phyloP scores from a whole-genome alignment of 140 eudicot species.

The Anethum foeniculum region DNA sequence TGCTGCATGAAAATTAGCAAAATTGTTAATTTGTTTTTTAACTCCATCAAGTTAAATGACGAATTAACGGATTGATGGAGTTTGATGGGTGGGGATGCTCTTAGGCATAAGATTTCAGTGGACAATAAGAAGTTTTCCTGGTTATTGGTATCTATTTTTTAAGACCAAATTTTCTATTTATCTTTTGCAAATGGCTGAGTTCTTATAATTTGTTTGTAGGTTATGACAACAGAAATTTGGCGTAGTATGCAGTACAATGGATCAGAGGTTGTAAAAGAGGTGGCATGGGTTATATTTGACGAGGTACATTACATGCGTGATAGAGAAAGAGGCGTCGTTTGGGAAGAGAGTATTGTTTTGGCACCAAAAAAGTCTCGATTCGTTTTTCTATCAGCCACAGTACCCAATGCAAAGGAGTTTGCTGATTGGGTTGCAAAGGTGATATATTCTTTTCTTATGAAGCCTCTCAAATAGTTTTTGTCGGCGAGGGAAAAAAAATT shows the following conservation, averaged over 20 bases:
- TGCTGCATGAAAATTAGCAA: too few relatives aligned
- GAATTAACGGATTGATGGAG: too few relatives aligned
- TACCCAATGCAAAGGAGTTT: conserved; percentile 97
- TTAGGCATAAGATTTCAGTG: background rate
- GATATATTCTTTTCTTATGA: conserved; percentile 7
- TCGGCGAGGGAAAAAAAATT: background rate
- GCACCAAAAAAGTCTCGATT: conserved; percentile 93
- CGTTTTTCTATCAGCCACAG: conserved; percentile 94
- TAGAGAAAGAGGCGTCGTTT: conserved; percentile 96
- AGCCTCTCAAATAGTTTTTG: background rate
- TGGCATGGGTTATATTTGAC: conserved; percentile 95
- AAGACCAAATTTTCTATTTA: background rate
- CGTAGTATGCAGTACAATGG: conserved; percentile 99
- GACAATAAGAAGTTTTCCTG: background rate
- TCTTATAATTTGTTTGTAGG: conserved; percentile 35
- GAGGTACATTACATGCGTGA: conserved; percentile 99
- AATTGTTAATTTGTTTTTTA: too few relatives aligned
- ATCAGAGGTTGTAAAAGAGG: conserved; percentile 85
- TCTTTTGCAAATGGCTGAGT: background rate
- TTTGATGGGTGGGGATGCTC: too few relatives aligned
- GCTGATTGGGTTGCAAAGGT: conserved; percentile 99
- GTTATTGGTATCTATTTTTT: background rate
- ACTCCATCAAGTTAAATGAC: too few relatives aligned
- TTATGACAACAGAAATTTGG: conserved; percentile 99
- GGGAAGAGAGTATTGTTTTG: conserved; percentile 99